phyloP scores from a whole-genome alignment of 768 basidiomycete genomes.

The Suillus sp. region DNA sequence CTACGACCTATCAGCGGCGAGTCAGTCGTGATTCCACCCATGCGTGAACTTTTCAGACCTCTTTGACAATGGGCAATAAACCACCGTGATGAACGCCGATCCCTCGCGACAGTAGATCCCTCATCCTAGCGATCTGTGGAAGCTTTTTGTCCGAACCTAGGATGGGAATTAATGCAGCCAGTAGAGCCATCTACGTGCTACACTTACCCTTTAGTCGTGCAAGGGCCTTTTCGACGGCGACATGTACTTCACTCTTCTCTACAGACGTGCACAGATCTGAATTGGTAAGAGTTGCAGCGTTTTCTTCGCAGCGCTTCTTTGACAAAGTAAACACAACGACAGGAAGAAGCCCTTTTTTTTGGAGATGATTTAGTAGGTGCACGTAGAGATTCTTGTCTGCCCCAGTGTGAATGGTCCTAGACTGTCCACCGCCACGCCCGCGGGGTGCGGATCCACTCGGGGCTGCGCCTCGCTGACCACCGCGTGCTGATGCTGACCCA shows the following conservation, averaged over 20 bases:
- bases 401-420: conserved; percentile 63
- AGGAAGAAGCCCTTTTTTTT: conserved; percentile 85
- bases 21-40: not conserved
- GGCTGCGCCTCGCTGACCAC: conserved; percentile 54
- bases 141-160: conserved; percentile 88
- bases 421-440: conserved; percentile 48
- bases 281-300: conserved; percentile 87
- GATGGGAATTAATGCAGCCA: conserved; percentile 13
- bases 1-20: conserved; percentile 69
- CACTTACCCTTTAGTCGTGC: conserved; percentile 82
- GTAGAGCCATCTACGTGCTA: conserved; percentile 10
- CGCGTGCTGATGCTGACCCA: conserved; percentile 51
- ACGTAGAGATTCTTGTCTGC: conserved; percentile 93
- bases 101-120: conserved; percentile 85
- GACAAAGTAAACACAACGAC: conserved; percentile 97
- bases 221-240: conserved; percentile 90
- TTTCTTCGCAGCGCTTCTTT: conserved; percentile 96
- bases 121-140: conserved; percentile 91
- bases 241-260: conserved; percentile 97
- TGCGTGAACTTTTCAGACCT: conserved; percentile 50
- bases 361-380: conserved; percentile 82
- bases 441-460: conserved; percentile 36
- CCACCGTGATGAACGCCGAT: conserved; percentile 99
- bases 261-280: conserved; percentile 83
- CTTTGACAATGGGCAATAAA: conserved; percentile 94